Base-by-base conservation (phyloP, 108 stramenopile species). In the Conticribra weissflogii region DNA sequence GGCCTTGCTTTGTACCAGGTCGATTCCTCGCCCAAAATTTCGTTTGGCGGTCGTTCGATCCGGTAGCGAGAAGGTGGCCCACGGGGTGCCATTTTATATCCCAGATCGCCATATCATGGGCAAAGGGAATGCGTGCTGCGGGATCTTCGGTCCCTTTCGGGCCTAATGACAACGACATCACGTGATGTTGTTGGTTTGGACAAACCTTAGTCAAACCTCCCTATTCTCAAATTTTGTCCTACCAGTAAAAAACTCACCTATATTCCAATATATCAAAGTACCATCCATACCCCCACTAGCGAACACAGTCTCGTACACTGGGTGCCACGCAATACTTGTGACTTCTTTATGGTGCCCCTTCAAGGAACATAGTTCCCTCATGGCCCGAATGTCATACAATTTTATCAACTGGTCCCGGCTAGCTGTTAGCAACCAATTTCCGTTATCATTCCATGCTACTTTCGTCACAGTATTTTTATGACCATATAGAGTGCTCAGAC, bases 81-180 rank as follows among this genome's bases (percentile, higher is more conserved):
- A 90, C 85, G 2, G 98, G 98, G 80, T 97, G 96, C 97, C 97
- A 98, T 69, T 89, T 88, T 82, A 97, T 74, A 78, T 94, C 94
- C 96, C 96, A 97, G 66, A 98, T 92, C 23, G 98, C 94, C 87
- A 94, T 92, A 46, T 98, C 97, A 79, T 98, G 98, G 18, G 98
- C 98, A 70, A 76, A 92, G 9, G 87, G 95, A 21, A 95, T 82
- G 48, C 81, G 83, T 17, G 87, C 91, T 0, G 81, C 81, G 3
- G 94, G 92, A 56, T 93, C 90, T 54, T 91, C 90, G 3, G 77
- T 71, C n/a, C 92, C 91, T 76, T 93, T 94, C 36, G 94, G 86
- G 34, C 91, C 96, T 63, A 18, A 14, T 36, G 19, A 9, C 23
- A n/a, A n/a, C n/a, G n/a, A n/a, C n/a, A n/a, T n/a, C n/a, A n/a